Percentiles rank a stretch among this genome's conserved stretches.
Evolutionary conservation across 345 rosid genomes (phyloP).

Genomic region (Melaleuca alternifolia): DNA sequence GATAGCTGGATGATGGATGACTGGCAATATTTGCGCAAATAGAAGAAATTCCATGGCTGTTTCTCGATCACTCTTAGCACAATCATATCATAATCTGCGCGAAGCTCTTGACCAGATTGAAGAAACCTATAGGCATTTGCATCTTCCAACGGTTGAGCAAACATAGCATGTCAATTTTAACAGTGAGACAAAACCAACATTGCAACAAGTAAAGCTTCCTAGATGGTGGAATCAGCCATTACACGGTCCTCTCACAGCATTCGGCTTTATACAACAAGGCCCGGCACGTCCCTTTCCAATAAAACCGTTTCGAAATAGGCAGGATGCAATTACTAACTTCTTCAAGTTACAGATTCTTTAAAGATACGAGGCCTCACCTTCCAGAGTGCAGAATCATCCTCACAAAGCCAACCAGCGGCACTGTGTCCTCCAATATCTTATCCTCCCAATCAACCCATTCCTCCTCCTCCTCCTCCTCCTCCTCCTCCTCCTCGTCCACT

Average conservation of each 20-base stretch:
- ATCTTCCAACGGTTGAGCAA: neutral
- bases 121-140: neutral
- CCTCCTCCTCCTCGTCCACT: neutral
- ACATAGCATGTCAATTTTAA: neutral
- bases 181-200: neutral
- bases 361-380: conserved; percentile 27
- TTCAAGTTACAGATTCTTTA: neutral
- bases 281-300: neutral
- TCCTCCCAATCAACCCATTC: conserved; percentile 76
- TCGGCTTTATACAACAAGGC: neutral
- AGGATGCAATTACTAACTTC: neutral
- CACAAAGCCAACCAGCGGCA: conserved; percentile 85
- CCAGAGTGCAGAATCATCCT: conserved; percentile 89
- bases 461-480: conserved; percentile 17
- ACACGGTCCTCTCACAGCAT: neutral
- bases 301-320: neutral
- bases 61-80: neutral
- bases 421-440: conserved; percentile 77
- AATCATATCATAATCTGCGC: neutral
- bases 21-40: neutral
- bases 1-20: neutral
- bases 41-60: neutral
- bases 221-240: neutral
- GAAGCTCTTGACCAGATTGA: neutral
- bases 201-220: neutral